Conservation (phyloP, 208 protist genomes). For the Crithidia bombi region DNA sequence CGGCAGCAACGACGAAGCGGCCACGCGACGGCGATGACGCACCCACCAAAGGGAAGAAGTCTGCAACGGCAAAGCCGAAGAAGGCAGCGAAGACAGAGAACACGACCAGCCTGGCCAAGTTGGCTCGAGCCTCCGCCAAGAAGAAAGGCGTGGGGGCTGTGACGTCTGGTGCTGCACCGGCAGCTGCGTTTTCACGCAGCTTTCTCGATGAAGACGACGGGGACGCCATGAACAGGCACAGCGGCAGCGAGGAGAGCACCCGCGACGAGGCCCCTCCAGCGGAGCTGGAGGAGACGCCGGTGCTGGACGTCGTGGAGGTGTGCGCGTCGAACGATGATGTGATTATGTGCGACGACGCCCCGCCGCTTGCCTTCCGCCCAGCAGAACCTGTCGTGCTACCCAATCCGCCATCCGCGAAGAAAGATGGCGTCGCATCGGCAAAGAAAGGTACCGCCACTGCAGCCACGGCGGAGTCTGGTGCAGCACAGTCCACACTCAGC, state of each 20-base stretch:
- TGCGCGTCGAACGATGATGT: constrained; percentile 74
- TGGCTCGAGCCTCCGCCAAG: constrained; percentile 70
- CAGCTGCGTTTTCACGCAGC: neutral
- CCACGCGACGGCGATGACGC: constrained; percentile 7
- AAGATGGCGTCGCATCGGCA: neutral
- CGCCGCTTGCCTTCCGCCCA: constrained; percentile 67
- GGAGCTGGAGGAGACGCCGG: constrained; percentile 18
- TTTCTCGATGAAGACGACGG: constrained; percentile 39
- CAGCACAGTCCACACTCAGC: constrained; percentile 43
- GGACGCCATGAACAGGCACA: constrained; percentile 13
- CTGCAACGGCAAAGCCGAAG: constrained; percentile 9
- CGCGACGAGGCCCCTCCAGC: neutral
- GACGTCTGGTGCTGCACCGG: neutral
- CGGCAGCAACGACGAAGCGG: constrained; percentile 33
- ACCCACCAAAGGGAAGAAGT: constrained; percentile 24
- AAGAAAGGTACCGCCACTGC: neutral
- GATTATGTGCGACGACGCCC: constrained; percentile 77
- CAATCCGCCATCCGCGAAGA: neutral
- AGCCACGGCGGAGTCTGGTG: constrained; percentile 1
- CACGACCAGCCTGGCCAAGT: constrained; percentile 67
- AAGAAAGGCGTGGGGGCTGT: neutral
- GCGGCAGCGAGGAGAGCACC: constrained; percentile 22
- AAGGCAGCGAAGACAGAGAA: constrained; percentile 36
- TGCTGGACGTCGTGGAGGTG: constrained; percentile 49
- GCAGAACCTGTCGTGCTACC: constrained; percentile 8